phyloP scores from a whole-genome alignment of 148 eudicot genomes.

The Chenopodium berlandieri region DNA sequence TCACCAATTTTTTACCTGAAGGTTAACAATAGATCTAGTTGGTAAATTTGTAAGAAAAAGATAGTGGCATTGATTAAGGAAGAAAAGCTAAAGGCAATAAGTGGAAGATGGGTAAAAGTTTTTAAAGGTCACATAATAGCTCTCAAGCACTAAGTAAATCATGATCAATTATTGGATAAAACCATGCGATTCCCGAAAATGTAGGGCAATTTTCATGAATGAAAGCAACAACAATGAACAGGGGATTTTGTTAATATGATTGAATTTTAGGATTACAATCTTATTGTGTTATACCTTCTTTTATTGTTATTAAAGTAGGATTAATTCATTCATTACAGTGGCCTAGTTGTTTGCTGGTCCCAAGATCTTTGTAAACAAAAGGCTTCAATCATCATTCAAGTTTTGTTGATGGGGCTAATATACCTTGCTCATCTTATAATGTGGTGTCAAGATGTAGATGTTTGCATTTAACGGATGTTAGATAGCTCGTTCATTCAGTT shows the following conservation, averaged over 20 bases:
- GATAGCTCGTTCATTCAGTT: neutral
- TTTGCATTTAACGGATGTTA: neutral
- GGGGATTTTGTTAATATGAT: neutral
- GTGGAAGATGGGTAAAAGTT: slow-evolving; percentile 7
- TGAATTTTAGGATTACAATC: neutral
- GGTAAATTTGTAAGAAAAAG: neutral
- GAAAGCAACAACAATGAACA: neutral
- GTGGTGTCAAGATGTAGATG: neutral
- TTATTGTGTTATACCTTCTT: slow-evolving; percentile 3
- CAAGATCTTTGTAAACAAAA: neutral
- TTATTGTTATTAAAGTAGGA: neutral
- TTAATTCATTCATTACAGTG: slow-evolving; percentile 9
- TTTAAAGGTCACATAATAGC: neutral
- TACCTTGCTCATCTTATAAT: neutral
- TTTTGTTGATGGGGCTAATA: neutral
- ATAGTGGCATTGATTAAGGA: slow-evolving; percentile 20
- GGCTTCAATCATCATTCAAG: neutral
- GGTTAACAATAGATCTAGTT: neutral
- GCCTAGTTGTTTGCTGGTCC: slow-evolving; percentile 18
- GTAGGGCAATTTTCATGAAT: slow-evolving; percentile 6
- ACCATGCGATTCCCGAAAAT: slow-evolving; percentile 11
- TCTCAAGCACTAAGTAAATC: slow-evolving; percentile 10
- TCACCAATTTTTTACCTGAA: neutral
- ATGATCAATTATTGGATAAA: slow-evolving; percentile 11
- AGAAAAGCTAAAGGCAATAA: slow-evolving; percentile 15